These are phyloP conservation scores for Vanderwaltozyma yarrowii DNA, from an alignment of 805 yeast species.

Conservation along the genomic window DNA sequence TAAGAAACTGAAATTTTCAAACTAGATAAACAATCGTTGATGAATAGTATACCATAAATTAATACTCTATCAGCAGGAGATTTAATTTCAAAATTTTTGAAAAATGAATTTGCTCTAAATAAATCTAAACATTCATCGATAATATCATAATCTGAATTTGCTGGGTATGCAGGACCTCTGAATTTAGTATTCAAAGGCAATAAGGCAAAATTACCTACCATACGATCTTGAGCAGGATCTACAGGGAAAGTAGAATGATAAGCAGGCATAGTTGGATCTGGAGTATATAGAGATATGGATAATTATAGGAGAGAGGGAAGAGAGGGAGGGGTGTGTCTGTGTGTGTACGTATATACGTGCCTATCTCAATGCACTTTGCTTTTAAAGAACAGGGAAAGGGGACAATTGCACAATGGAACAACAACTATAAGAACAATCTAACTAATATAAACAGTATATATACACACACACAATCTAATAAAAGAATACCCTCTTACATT, in stretches of 20 bases:
- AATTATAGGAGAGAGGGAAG: too few species aligned
- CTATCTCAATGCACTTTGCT: too few species aligned
- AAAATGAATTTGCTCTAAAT: conserved; percentile 92
- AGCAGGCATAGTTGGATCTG: conserved; percentile 29
- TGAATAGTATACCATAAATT: conserved; percentile 85
- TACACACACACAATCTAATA: too few species aligned
- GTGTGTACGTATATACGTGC: too few species aligned
- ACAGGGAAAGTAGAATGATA: conserved; percentile 71
- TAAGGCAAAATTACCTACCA: conserved; percentile 72
- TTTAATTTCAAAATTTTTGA: conserved; percentile 92
- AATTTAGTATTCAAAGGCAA: conserved; percentile 74
- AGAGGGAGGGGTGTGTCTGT: too few species aligned
- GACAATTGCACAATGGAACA: too few species aligned
- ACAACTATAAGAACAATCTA: too few species aligned
- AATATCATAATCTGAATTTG: conserved; percentile 71
- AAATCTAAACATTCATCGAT: conserved; percentile 85
- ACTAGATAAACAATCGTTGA: conserved; percentile 72
- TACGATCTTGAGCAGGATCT: conserved; percentile 49
- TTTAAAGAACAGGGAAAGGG: too few species aligned
- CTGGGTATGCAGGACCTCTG: conserved; percentile 88
- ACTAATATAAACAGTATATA: too few species aligned
- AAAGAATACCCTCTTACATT: too few species aligned
- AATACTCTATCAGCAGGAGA: conserved; percentile 89
- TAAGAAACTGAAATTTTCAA: conserved; percentile 40
- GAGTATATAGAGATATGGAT: background rate